Conservation (phyloP, 495 filamentous ascomycete species). For the Apodospora peruviana region DNA sequence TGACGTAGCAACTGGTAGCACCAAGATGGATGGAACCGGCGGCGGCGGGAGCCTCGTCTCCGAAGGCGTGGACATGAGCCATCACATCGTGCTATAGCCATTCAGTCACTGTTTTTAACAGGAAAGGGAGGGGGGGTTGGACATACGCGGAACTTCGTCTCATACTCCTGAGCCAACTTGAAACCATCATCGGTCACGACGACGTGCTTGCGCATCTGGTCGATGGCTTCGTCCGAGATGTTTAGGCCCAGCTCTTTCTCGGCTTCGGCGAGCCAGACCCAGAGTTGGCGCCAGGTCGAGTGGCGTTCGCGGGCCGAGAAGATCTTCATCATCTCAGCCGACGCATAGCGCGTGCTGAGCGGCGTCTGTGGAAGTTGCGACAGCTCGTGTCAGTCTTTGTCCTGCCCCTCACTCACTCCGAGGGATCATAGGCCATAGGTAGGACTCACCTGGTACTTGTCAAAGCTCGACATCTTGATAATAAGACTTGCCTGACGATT, state of each 20-base stretch:
- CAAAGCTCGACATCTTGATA: neutral
- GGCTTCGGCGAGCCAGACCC: slow-evolving; percentile 78
- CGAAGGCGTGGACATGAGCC: slow-evolving; percentile 54
- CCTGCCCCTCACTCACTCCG: neutral
- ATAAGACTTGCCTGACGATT: neutral
- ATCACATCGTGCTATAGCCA: slow-evolving; percentile 51
- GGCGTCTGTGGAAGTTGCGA: slow-evolving; percentile 48
- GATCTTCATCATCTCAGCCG: slow-evolving; percentile 51
- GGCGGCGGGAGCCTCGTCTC: slow-evolving; percentile 76
- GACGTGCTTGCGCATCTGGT: slow-evolving; percentile 68
- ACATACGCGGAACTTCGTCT: slow-evolving; percentile 35
- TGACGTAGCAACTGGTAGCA: slow-evolving; percentile 23
- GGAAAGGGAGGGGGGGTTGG: neutral
- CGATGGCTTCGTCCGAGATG: slow-evolving; percentile 65
- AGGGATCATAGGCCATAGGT: neutral
- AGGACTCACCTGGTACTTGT: neutral
- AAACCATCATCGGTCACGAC: slow-evolving; percentile 77
- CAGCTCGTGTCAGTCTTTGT: neutral
- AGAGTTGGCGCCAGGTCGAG: slow-evolving; percentile 73
- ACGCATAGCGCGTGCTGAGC: slow-evolving; percentile 68
- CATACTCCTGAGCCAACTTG: slow-evolving; percentile 67
- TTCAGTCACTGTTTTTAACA: neutral
- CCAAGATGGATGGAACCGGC: slow-evolving; percentile 83
- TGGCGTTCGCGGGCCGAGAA: slow-evolving; percentile 68
- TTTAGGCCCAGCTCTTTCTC: slow-evolving; percentile 64